Evolutionary conservation across 1,139 yeast genomes (phyloP).

Genomic region (Citeromyces hawaiiensis): DNA sequence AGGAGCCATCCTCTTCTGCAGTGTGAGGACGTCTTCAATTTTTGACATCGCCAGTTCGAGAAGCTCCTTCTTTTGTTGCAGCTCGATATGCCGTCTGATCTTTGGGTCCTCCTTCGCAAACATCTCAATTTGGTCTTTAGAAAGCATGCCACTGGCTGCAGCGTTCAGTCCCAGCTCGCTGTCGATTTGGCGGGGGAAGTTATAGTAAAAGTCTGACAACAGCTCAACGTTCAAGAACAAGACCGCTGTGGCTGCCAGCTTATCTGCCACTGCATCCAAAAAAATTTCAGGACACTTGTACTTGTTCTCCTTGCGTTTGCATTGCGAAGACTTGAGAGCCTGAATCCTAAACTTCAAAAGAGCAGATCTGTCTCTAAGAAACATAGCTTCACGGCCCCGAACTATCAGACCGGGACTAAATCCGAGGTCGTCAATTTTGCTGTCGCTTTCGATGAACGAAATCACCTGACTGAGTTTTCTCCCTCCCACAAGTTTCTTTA

Average conservation of each 20-base stretch:
- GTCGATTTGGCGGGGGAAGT: conserved; percentile 91
- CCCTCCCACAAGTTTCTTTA: conserved; percentile 68
- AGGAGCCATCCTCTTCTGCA: conserved; percentile 27
- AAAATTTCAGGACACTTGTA: conserved; percentile 92
- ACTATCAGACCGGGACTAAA: conserved; percentile 37
- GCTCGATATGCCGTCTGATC: conserved; percentile 77
- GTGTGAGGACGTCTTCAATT: conserved; percentile 78
- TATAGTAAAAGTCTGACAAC: conserved; percentile 87
- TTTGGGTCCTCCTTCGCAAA: conserved; percentile 95
- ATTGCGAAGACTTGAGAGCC: conserved; percentile 62
- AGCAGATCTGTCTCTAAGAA: conserved; percentile 62
- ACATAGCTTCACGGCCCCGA: conserved; percentile 77
- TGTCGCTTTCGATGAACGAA: conserved; percentile 48
- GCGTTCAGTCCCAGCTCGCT: conserved; percentile 43
- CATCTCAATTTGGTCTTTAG: conserved; percentile 66
- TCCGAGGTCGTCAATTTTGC: conserved; percentile 23
- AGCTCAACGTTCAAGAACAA: conserved; percentile 87
- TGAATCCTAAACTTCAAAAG: conserved; percentile 64
- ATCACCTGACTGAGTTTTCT: conserved; percentile 75
- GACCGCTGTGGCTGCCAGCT: conserved; percentile 85
- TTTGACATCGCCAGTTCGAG: conserved; percentile 73
- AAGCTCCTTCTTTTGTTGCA: conserved; percentile 85
- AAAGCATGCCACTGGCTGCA: conserved; percentile 17
- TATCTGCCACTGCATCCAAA: conserved; percentile 84
- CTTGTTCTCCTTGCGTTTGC: conserved; percentile 69